A percentile compares a stretch with the other conserved stretches of the same genome.
These are phyloP conservation scores for Diaporthe eres DNA, from an alignment of 2,329 filamentous ascomycete genomes.

Conservation along the genomic window DNA sequence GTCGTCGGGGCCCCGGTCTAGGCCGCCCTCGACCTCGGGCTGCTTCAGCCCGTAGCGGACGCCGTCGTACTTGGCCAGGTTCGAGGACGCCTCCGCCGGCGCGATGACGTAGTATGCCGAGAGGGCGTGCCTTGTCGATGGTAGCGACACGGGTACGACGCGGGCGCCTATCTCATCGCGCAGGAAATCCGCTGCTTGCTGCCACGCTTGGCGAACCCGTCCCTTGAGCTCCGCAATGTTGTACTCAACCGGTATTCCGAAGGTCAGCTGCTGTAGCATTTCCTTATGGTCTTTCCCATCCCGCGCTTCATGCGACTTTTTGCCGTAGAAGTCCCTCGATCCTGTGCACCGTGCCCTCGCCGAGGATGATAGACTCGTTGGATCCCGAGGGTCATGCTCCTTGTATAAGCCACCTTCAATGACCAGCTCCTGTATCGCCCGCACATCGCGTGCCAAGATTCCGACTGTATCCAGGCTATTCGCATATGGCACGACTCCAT, in stretches of 20 bases:
- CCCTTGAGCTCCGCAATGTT: constrained; percentile 86
- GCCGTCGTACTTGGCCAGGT: constrained; percentile 96
- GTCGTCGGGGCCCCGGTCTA: constrained; percentile 68
- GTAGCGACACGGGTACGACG: constrained; percentile 83
- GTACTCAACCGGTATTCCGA: constrained; percentile 81
- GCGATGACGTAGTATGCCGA: constrained; percentile 97
- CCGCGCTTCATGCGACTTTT: constrained; percentile 20
- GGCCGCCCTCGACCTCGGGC: constrained; percentile 40
- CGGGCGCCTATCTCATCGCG: constrained; percentile 73
- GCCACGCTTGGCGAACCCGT: constrained; percentile 79
- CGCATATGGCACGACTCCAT: constrained; percentile 90
- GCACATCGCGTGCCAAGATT: constrained; percentile 72
- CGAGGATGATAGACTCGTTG: constrained; percentile 75
- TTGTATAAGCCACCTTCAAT: constrained; percentile 63
- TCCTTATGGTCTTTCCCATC: constrained; percentile 46
- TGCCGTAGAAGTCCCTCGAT: constrained; percentile 48
- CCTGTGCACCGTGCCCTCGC: constrained; percentile 66
- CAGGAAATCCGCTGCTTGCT: constrained; percentile 70
- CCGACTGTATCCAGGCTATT: constrained; percentile 95
- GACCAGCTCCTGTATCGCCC: constrained; percentile 65
- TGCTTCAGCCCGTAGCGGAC: constrained; percentile 75
- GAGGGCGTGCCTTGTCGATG: constrained; percentile 86
- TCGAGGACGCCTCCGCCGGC: constrained; percentile 94
- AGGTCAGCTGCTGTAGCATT: constrained; percentile 55
- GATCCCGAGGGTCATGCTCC: constrained; percentile 78